Evolutionary conservation across 805 yeast species (phyloP).

Genomic region (Teunomyces funiuensis): DNA sequence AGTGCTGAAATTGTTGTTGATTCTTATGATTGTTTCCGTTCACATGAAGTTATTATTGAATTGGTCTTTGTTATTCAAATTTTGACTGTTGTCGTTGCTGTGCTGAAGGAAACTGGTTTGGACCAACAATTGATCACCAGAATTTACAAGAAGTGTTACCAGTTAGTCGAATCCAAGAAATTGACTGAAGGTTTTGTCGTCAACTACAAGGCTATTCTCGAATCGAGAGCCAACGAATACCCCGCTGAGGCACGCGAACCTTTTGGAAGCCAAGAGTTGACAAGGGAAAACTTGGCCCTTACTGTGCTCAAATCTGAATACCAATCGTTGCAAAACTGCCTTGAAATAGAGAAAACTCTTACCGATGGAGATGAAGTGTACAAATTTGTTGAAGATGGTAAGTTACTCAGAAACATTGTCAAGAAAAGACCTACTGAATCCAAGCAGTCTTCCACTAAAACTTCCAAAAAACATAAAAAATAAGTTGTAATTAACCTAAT

Average conservation of each 20-base stretch:
- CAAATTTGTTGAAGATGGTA: slow-evolving; percentile 55
- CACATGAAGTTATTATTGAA: slow-evolving; percentile 63
- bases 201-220: slow-evolving; percentile 33
- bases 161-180: slow-evolving; percentile 51
- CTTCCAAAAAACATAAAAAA: slow-evolving; percentile 5
- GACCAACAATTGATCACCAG: slow-evolving; percentile 42
- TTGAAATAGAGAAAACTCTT: slow-evolving; percentile 27
- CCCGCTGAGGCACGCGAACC: slow-evolving; percentile 36
- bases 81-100: slow-evolving; percentile 34
- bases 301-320: slow-evolving; percentile 59
- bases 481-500: slow-evolving; percentile 3
- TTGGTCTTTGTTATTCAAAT: slow-evolving; percentile 53
- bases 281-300: slow-evolving; percentile 48
- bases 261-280: slow-evolving; percentile 10
- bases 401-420: slow-evolving; percentile 55
- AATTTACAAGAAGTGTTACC: slow-evolving; percentile 58
- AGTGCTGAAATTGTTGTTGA: slow-evolving; percentile 47
- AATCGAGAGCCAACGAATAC: slow-evolving; percentile 45
- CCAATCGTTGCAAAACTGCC: slow-evolving; percentile 45
- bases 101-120: slow-evolving; percentile 24
- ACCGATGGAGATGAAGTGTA: slow-evolving; percentile 26
- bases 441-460: slow-evolving; percentile 3
- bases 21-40: slow-evolving; percentile 59
- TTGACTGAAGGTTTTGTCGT: slow-evolving; percentile 41
- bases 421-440: slow-evolving; percentile 39